Percentiles rank a stretch among this genome's conserved stretches.
Evolutionary conservation across 2,329 filamentous ascomycete genomes (phyloP).

Genomic region (Penicillium sp.): DNA sequence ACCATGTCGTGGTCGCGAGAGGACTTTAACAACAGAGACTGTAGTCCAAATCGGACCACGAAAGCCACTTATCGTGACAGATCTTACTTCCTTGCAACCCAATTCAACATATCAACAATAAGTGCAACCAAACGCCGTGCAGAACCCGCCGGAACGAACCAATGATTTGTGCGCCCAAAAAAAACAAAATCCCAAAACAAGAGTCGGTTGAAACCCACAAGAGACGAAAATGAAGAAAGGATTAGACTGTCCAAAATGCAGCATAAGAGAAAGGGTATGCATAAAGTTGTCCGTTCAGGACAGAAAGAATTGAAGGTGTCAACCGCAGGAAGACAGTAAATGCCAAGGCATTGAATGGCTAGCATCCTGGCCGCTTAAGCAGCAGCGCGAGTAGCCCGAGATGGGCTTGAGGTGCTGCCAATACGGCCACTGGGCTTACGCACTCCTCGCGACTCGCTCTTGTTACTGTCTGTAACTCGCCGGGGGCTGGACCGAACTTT

Average conservation of each 20-base stretch:
- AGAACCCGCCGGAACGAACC: conserved; percentile 30
- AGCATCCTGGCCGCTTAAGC: conserved; percentile 24
- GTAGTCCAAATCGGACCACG: conserved; percentile 4
- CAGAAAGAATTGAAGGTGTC: conserved; percentile 27
- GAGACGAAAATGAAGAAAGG: conserved; percentile 14
- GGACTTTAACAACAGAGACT: conserved; percentile 1
- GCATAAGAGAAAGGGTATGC: conserved; percentile 28
- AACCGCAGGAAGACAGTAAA: conserved; percentile 16
- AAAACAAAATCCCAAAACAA: conserved; percentile 22
- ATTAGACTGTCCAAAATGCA: conserved; percentile 29
- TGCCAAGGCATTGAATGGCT: conserved; percentile 7
- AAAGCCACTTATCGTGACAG: conserved; percentile 17
- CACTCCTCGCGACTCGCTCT: conserved; percentile 46
- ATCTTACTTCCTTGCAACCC: conserved; percentile 26
- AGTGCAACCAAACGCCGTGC: conserved; percentile 33
- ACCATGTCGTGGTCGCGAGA: conserved; percentile 13
- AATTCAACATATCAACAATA: conserved; percentile 22
- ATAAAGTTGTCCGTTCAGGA: conserved; percentile 23
- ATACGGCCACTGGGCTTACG: conserved; percentile 53
- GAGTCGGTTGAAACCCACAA: conserved; percentile 13
- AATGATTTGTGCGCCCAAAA: conserved; percentile 27
- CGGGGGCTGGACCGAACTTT: conserved; percentile 66
- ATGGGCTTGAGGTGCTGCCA: conserved; percentile 45
- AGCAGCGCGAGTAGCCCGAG: conserved; percentile 28
- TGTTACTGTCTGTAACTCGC: conserved; percentile 41